Conservation (phyloP, 2,329 filamentous ascomycete genomes). For the Neoarthrinium moseri region DNA sequence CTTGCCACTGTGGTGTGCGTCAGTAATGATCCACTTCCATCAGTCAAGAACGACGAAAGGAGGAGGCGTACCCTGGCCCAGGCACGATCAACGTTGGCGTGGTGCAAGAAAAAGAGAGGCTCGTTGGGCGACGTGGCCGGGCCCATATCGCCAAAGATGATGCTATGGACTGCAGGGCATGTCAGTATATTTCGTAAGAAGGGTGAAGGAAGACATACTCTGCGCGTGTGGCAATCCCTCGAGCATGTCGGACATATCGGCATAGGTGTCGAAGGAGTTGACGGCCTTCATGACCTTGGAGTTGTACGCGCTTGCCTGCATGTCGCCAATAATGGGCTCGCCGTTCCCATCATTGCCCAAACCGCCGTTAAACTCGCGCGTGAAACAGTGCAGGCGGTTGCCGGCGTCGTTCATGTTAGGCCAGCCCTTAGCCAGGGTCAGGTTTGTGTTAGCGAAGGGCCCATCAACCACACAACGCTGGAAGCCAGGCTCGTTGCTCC, state of each 20-base stretch:
- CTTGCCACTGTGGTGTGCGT: conserved; percentile 20
- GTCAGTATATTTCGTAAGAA: neutral
- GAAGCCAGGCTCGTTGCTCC: conserved; percentile 17
- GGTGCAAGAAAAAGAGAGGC: conserved; percentile 25
- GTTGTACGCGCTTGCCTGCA: conserved; percentile 24
- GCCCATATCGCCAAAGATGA: conserved; percentile 12
- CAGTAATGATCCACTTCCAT: neutral
- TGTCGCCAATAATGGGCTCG: conserved; percentile 20
- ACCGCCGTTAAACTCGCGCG: conserved; percentile 16
- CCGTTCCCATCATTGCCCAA: conserved; percentile 2
- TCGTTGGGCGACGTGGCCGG: conserved; percentile 14
- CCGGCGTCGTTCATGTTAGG: conserved; percentile 13
- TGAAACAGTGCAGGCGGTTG: conserved; percentile 17
- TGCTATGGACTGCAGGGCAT: conserved; percentile 1
- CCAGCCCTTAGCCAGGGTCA: conserved; percentile 27
- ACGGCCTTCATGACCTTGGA: conserved; percentile 21
- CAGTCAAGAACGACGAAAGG: neutral
- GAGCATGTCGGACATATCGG: neutral
- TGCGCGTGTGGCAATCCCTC: conserved; percentile 2
- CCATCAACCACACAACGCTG: conserved; percentile 34
- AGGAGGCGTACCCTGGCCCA: conserved; percentile 19
- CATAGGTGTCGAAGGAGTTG: conserved; percentile 20
- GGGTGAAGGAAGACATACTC: neutral
- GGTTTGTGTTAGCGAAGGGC: conserved; percentile 29
- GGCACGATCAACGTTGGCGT: conserved; percentile 22